Base-by-base conservation (phyloP, 768 basidiomycete genomes). In the Leccinum incarnatum region DNA sequence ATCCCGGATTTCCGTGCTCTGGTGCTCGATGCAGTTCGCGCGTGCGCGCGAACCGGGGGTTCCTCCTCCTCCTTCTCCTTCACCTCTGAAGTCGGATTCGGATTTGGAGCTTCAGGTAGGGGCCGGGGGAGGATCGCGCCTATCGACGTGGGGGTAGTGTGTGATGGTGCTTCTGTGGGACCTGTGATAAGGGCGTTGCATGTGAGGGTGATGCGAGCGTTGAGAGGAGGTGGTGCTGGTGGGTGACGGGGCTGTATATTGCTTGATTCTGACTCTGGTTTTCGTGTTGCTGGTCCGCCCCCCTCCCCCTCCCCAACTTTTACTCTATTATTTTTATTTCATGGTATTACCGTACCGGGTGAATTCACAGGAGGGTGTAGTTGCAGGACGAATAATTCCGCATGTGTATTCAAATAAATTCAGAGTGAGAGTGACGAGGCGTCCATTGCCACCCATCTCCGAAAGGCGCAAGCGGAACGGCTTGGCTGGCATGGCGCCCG, bases 71-170 rank as follows among this genome's bases (percentile, higher is more conserved):
- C 37, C 17, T n/a, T 40, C 9, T 40, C 37, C 8, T 40, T 40
- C 17, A 10, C 60, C 17, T 15, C 60, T 0, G 60, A 64, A 2
- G 54, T 37, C 19, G 63, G 58, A 1, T 12, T 15, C 12, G 62
- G 56, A 75, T 36, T 17, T 2, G 37, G 37, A 40, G 12, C 21
- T 46, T 46, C 45, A 10, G 45, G 21, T 12, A 46, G 21, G 14
- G 45, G 45, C 21, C 21, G 21, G 59, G 69, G 62, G 36, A 77
- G 78, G 21, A 75, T 88, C 54, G 83, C 83, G 6, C 74, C 81
- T 0, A 73, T 91, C 52, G 83, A 85, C 55, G 75, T 86, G 4
- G 89, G 88, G 1, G 74, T 88, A 1, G 75, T 90, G 4, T 91
- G 89, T 63, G 80, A 82, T 37, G 75, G 79, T 6, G 62, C 61